These are phyloP conservation scores for Apiospora pterosperma DNA, from an alignment of 2,329 filamentous ascomycete genomes.

Conservation along the genomic window DNA sequence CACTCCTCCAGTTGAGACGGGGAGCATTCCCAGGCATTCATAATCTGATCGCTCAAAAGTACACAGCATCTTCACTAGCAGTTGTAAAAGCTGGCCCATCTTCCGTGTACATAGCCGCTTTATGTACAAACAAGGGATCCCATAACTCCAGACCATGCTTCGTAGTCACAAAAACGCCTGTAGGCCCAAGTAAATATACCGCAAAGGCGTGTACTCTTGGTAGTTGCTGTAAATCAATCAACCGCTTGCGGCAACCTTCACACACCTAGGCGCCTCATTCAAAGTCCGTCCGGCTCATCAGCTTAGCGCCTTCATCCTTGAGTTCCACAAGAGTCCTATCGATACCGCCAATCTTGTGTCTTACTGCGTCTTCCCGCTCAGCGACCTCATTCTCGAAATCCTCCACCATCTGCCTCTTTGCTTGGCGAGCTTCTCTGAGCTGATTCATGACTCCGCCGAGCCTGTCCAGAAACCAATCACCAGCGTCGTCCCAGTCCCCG, in stretches of 20 bases:
- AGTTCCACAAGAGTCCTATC: constrained; percentile 52
- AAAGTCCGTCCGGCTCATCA: constrained; percentile 35
- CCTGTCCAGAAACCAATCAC: constrained; percentile 57
- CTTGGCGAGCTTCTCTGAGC: constrained; percentile 44
- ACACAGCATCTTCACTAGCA: background rate
- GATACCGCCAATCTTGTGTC: constrained; percentile 50
- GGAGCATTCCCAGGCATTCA: constrained; percentile 52
- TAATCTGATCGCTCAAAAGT: constrained; percentile 35
- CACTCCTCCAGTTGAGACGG: constrained; percentile 53
- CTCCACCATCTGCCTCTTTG: constrained; percentile 46
- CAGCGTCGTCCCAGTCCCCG: constrained; percentile 56
- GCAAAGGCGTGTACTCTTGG: background rate
- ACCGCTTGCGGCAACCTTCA: background rate
- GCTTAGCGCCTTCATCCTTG: constrained; percentile 53
- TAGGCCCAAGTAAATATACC: background rate
- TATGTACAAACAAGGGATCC: background rate
- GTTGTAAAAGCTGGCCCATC: background rate
- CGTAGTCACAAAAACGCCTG: background rate
- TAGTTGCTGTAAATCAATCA: background rate
- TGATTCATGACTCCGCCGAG: constrained; percentile 48
- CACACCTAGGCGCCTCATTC: constrained; percentile 4
- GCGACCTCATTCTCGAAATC: constrained; percentile 55
- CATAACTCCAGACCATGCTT: constrained; percentile 10
- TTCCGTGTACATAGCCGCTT: background rate
- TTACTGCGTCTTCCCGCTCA: constrained; percentile 50